phyloP scores from a whole-genome alignment of 2,329 filamentous ascomycete species.

The Calonectria fujianensis region DNA sequence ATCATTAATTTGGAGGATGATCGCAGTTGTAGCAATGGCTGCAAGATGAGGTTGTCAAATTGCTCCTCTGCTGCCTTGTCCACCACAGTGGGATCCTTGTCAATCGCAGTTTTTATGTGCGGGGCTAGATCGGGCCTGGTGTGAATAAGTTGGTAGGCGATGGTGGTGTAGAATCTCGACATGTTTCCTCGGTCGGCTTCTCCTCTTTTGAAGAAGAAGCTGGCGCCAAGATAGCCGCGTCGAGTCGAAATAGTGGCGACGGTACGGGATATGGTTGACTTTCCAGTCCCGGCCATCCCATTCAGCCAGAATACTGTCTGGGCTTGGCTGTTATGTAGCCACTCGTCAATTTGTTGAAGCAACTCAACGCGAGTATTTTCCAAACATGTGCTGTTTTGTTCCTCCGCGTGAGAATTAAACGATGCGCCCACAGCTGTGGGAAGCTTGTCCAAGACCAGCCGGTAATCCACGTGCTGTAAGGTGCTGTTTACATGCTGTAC shows the following conservation, averaged over 20 bases:
- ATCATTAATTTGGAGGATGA: slow-evolving; percentile 33
- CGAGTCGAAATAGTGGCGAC: slow-evolving; percentile 57
- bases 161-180: slow-evolving; percentile 62
- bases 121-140: slow-evolving; percentile 55
- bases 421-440: slow-evolving; percentile 48
- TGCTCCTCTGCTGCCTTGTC: slow-evolving; percentile 59
- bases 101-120: slow-evolving; percentile 56
- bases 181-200: slow-evolving; percentile 61
- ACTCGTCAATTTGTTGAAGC: not conserved
- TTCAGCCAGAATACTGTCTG: slow-evolving; percentile 42
- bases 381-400: slow-evolving; percentile 43
- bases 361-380: not conserved
- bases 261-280: slow-evolving; percentile 53
- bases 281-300: slow-evolving; percentile 29
- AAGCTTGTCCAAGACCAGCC: slow-evolving; percentile 45
- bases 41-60: slow-evolving; percentile 62
- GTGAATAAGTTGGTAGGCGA: slow-evolving; percentile 59
- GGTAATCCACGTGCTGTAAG: not conserved
- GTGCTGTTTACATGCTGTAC: too few species aligned
- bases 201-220: slow-evolving; percentile 58
- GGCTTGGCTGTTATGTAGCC: not conserved
- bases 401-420: slow-evolving; percentile 59
- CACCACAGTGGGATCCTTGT: slow-evolving; percentile 54
- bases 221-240: slow-evolving; percentile 38
- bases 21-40: slow-evolving; percentile 57